Percentiles rank a stretch among this genome's conserved stretches.
Evolutionary conservation across 768 basidiomycete genomes (phyloP).

Genomic region (Lyophyllum atratum): DNA sequence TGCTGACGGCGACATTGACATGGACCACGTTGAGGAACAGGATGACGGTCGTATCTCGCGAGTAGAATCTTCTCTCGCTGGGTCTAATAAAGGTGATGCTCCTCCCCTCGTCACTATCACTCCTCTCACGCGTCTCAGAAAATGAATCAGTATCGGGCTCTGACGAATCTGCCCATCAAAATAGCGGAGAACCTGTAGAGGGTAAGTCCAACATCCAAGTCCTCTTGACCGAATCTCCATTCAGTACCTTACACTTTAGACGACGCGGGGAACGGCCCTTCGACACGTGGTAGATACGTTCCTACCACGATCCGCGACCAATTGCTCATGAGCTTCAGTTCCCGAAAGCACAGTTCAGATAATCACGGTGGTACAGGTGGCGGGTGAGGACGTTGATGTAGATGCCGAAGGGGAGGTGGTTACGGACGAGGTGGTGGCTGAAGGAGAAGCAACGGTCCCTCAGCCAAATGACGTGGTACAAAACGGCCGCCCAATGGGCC

Average conservation of each 20-base stretch:
- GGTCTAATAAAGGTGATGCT: slow-evolving; percentile 20
- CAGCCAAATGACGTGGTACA: no score
- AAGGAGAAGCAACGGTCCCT: not conserved
- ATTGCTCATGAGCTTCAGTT: slow-evolving; percentile 25
- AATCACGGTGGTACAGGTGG: not conserved
- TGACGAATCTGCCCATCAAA: not conserved
- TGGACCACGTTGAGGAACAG: slow-evolving; percentile 1
- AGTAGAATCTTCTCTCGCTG: slow-evolving; percentile 19
- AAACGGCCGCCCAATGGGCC: not conserved
- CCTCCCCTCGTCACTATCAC: not conserved
- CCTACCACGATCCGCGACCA: slow-evolving; percentile 16
- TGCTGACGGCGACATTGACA: slow-evolving; percentile 11
- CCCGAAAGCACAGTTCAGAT: slow-evolving; percentile 12
- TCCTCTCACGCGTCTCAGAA: not conserved
- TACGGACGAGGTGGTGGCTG: no score
- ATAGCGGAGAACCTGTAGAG: not conserved
- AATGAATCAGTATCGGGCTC: slow-evolving; percentile 9
- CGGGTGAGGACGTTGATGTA: slow-evolving; percentile 9
- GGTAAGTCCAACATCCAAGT: not conserved
- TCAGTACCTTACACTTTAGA: not conserved
- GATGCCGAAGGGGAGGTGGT: not conserved
- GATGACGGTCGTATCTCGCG: slow-evolving; percentile 1
- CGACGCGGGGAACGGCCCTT: not conserved
- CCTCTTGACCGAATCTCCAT: not conserved
- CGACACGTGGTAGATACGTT: slow-evolving; percentile 15